These are phyloP conservation scores for Trichoderma atrobrunneum DNA, from an alignment of 2,329 filamentous ascomycete genomes.

Conservation along the genomic window DNA sequence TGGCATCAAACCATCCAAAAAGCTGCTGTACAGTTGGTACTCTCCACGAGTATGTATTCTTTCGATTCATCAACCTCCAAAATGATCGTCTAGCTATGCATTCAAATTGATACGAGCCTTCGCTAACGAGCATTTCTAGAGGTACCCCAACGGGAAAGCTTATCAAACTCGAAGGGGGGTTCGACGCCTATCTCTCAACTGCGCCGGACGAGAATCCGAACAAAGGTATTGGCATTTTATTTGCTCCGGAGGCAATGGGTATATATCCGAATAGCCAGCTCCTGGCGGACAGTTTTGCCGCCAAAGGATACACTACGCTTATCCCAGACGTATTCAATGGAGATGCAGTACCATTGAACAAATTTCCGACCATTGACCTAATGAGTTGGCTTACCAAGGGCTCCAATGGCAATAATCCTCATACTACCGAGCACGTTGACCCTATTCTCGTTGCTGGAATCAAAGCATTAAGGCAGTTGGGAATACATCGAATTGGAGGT, in stretches of 20 bases:
- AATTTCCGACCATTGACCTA: slow-evolving; percentile 23
- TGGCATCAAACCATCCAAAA: neutral
- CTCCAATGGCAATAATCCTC: neutral
- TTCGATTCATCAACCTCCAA: neutral
- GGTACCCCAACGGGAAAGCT: neutral
- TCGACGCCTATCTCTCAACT: neutral
- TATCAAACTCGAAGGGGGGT: neutral
- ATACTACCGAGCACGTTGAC: neutral
- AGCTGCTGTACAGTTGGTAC: neutral
- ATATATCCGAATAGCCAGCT: slow-evolving; percentile 39
- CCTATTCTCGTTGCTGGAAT: neutral
- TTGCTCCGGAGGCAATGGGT: slow-evolving; percentile 45
- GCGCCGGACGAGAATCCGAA: neutral
- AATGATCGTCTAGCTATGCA: neutral
- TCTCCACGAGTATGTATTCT: neutral
- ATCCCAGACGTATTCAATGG: slow-evolving; percentile 28
- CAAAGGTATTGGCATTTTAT: slow-evolving; percentile 35
- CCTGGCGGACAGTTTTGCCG: slow-evolving; percentile 32
- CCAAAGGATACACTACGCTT: slow-evolving; percentile 27
- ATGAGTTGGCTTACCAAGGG: slow-evolving; percentile 6
- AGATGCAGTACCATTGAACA: slow-evolving; percentile 45
- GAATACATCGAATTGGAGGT: neutral
- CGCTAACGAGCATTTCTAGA: neutral
- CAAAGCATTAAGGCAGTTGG: neutral
- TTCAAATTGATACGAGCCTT: neutral